phyloP scores from a whole-genome alignment of 1,139 yeast genomes.

The Saccharomyces hybrid region DNA sequence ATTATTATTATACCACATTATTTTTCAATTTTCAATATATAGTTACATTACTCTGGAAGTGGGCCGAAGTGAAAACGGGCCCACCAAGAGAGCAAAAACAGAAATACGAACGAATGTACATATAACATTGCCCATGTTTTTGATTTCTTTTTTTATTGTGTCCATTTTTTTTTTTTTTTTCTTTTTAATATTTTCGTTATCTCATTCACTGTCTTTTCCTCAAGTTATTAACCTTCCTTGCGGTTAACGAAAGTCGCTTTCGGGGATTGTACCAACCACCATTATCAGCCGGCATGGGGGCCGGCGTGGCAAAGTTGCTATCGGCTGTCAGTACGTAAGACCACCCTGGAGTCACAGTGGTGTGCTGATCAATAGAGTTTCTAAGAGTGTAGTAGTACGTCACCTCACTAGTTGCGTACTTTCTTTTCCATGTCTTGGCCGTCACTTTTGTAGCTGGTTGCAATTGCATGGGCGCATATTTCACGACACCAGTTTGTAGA shows the following conservation, averaged over 20 bases:
- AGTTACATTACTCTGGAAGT: too few species aligned
- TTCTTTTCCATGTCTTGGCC: conserved; percentile 53
- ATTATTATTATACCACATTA: not conserved
- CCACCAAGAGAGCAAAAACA: conserved; percentile 17
- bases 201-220: not conserved
- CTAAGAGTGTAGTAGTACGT: conserved; percentile 44
- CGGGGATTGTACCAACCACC: conserved; percentile 44
- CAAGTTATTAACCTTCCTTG: conserved; percentile 22
- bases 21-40: too few species aligned
- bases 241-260: conserved; percentile 33
- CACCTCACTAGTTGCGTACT: conserved; percentile 60
- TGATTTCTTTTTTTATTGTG: conserved; percentile 23
- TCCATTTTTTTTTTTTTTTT: too few species aligned
- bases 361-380: conserved; percentile 40
- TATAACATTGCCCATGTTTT: not conserved
- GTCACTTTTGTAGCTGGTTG: conserved; percentile 74
- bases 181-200: not conserved
- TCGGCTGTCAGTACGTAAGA: conserved; percentile 56
- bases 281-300: conserved; percentile 52
- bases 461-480: conserved; percentile 86
- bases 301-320: conserved; percentile 60
- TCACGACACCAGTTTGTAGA: conserved; percentile 61
- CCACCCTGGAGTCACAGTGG: conserved; percentile 83
- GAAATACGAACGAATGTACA: not conserved
- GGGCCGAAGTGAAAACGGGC: too few species aligned